phyloP scores from a whole-genome alignment of 2,329 filamentous ascomycete species.

The Plenodomus biglobosus region DNA sequence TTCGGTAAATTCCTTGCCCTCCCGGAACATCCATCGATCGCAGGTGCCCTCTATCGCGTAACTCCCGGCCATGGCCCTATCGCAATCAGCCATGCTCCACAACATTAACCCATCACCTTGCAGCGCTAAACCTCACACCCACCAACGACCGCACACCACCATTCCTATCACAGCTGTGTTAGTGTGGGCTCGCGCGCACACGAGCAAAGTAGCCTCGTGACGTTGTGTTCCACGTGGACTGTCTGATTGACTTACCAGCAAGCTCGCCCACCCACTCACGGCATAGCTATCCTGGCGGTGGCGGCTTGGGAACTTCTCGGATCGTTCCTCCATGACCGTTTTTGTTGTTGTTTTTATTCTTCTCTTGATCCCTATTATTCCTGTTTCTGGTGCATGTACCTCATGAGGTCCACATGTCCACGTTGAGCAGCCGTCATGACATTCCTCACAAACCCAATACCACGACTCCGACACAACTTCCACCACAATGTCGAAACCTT shows the following conservation, averaged over 20 bases:
- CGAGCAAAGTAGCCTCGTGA: background rate
- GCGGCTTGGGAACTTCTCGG: background rate
- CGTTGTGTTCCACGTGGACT: background rate
- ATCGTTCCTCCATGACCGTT: background rate
- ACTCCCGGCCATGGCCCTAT: background rate
- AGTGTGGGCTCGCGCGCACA: background rate
- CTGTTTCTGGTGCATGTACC: background rate
- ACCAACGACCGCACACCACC: background rate
- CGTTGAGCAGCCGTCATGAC: slow-evolving; percentile 15
- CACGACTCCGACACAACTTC: slow-evolving; percentile 32
- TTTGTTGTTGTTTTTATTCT: too few species aligned
- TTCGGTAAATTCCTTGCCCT: background rate
- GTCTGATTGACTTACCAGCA: background rate
- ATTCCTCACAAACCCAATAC: slow-evolving; percentile 23
- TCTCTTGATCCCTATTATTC: background rate
- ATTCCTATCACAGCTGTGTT: background rate
- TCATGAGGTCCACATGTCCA: too few species aligned
- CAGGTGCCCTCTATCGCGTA: background rate
- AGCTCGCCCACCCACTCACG: background rate
- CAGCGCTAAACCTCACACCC: background rate
- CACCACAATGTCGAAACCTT: slow-evolving; percentile 60
- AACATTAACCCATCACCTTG: background rate
- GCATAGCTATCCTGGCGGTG: background rate
- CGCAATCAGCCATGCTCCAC: background rate
- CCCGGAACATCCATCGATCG: background rate